Conservation (phyloP, 1,284 basidiomycete species). For the Apiotrichum siamense region DNA sequence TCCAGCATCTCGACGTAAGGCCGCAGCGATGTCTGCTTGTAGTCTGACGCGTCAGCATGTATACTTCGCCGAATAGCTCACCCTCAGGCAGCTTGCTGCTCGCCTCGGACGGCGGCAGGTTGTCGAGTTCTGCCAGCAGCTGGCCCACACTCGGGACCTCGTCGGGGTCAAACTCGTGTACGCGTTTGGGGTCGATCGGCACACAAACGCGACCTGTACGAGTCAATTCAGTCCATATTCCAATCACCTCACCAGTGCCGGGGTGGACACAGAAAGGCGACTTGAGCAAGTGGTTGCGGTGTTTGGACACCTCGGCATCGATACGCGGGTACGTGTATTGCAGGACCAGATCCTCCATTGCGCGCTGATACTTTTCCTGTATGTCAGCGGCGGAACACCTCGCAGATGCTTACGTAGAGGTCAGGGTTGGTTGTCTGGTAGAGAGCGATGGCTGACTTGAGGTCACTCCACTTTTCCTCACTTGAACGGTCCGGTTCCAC, state of each 20-base stretch:
- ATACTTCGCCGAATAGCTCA: neutral
- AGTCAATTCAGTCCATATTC: conserved; percentile 9
- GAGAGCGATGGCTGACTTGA: conserved; percentile 40
- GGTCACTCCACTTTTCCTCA: conserved; percentile 65
- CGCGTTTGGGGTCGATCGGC: conserved; percentile 69
- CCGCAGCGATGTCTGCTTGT: conserved; percentile 58
- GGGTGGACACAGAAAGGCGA: conserved; percentile 96
- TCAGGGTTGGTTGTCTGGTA: neutral
- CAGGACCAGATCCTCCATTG: conserved; percentile 79
- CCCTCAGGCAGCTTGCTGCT: conserved; percentile 11
- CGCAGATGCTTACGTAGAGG: neutral
- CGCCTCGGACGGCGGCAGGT: conserved; percentile 5
- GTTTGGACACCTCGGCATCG: conserved; percentile 95
- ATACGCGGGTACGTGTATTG: conserved; percentile 96
- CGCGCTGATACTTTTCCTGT: conserved; percentile 41
- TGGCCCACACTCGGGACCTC: conserved; percentile 78
- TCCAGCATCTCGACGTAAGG: conserved; percentile 90
- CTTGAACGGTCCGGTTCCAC: conserved; percentile 55
- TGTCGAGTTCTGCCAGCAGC: conserved; percentile 67
- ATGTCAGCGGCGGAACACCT: neutral
- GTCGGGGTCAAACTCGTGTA: conserved; percentile 82
- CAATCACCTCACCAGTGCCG: conserved; percentile 56
- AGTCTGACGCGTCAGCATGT: conserved; percentile 39
- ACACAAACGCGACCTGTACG: conserved; percentile 72
- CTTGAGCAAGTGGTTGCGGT: conserved; percentile 95